Evolutionary conservation across 2,329 filamentous ascomycete species (phyloP).

Genomic region (Fusarium brevicatenulatum): DNA sequence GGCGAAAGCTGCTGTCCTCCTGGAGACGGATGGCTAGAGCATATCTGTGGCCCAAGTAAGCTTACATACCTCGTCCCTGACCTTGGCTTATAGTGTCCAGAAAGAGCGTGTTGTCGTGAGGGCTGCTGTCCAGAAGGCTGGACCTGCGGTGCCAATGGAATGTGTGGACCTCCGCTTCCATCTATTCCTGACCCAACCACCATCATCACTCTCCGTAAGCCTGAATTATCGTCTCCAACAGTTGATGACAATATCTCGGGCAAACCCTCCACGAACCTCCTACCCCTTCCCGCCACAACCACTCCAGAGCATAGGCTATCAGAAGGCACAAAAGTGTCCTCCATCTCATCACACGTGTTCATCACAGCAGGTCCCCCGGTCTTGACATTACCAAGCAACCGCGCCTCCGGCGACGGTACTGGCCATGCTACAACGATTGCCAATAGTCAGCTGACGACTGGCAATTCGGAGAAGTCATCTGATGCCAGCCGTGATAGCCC

Average conservation of each 20-base stretch:
- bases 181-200: background rate
- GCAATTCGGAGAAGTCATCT: accelerated
- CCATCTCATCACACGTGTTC: background rate
- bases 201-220: background rate
- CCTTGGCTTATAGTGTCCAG: background rate
- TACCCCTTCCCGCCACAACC: background rate
- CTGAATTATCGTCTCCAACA: background rate
- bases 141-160: background rate
- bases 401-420: background rate
- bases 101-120: background rate
- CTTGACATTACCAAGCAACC: background rate
- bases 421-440: accelerated
- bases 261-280: accelerated
- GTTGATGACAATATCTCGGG: accelerated
- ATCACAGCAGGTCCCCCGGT: background rate
- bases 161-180: background rate
- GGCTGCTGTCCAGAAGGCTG: background rate
- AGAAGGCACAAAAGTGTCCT: background rate
- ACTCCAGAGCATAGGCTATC: background rate
- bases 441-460: accelerated
- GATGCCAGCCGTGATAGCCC: accelerated
- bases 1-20: background rate
- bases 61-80: background rate
- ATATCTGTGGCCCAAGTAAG: background rate
- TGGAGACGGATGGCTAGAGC: background rate